Percentiles rank a stretch among this genome's conserved stretches.
phyloP scores from a whole-genome alignment of 176 grass and related monocot genomes.

The Phoenix dactylifera region DNA sequence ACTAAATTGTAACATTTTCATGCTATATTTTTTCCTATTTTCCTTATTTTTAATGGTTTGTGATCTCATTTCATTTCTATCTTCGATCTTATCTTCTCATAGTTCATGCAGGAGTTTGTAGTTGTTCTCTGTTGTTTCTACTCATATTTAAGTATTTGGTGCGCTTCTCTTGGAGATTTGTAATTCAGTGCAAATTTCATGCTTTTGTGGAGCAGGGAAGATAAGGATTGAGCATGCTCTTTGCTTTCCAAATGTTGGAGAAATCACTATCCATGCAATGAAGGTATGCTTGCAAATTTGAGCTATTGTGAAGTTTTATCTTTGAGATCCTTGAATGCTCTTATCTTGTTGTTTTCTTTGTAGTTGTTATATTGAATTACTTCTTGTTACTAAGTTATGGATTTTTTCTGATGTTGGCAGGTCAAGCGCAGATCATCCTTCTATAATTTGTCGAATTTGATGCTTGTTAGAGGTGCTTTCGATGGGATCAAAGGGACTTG shows the following conservation, averaged over 20 bases:
- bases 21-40: too few species aligned
- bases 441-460: constrained; percentile 59
- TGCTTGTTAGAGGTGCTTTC: constrained; percentile 38
- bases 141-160: background rate
- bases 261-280: constrained; percentile 29
- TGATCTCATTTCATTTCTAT: too few species aligned
- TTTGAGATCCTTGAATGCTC: constrained; percentile 15
- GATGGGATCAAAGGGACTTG: constrained; percentile 28
- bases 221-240: constrained; percentile 19
- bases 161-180: background rate
- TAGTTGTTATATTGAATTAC: background rate
- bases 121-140: background rate
- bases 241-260: constrained; percentile 27
- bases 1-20: too few species aligned
- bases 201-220: constrained; percentile 24
- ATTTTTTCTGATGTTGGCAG: constrained; percentile 16
- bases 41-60: too few species aligned
- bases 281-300: constrained; percentile 10
- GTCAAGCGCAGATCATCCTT: constrained; percentile 32
- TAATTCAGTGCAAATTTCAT: background rate
- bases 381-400: background rate
- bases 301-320: background rate
- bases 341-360: constrained; percentile 16
- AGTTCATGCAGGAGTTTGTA: too few species aligned
- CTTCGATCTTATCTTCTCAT: too few species aligned